These are phyloP conservation scores for Vigna reflexopilosa DNA, from an alignment of 306 rosid genomes.

Conservation along the genomic window DNA sequence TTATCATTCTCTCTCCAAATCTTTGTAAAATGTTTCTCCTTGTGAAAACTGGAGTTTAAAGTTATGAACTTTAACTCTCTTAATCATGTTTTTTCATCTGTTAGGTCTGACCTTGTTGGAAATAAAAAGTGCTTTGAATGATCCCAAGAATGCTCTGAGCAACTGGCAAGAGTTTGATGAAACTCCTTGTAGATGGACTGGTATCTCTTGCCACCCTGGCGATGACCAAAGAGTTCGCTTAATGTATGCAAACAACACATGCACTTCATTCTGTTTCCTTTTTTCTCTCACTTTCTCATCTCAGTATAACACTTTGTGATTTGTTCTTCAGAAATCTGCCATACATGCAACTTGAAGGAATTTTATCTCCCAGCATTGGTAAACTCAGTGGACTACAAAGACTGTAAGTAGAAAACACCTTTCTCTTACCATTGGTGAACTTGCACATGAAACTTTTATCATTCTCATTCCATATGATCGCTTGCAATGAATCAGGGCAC, in stretches of 20 bases:
- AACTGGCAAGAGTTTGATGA: constrained; percentile 80
- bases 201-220: constrained; percentile 78
- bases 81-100: constrained; percentile 23
- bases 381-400: constrained; percentile 89
- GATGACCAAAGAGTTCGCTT: constrained; percentile 81
- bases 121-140: constrained; percentile 75
- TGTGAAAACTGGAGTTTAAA: constrained; percentile 13
- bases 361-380: constrained; percentile 91
- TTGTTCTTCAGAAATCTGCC: constrained; percentile 79
- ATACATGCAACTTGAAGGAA: constrained; percentile 87
- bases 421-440: not conserved
- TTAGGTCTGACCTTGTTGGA: constrained; percentile 85
- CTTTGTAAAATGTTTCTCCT: not conserved
- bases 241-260: constrained; percentile 59
- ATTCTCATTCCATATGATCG: constrained; percentile 22
- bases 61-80: constrained; percentile 28
- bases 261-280: constrained; percentile 7
- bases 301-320: constrained; percentile 38
- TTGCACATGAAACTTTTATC: not conserved
- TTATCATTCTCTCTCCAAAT: not conserved
- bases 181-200: constrained; percentile 93
- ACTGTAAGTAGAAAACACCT: constrained; percentile 65
- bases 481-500: constrained; percentile 69
- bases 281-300: not conserved
- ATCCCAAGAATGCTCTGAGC: constrained; percentile 66